Base-by-base conservation (phyloP, 495 filamentous ascomycete genomes). In the Penicillium silybi region DNA sequence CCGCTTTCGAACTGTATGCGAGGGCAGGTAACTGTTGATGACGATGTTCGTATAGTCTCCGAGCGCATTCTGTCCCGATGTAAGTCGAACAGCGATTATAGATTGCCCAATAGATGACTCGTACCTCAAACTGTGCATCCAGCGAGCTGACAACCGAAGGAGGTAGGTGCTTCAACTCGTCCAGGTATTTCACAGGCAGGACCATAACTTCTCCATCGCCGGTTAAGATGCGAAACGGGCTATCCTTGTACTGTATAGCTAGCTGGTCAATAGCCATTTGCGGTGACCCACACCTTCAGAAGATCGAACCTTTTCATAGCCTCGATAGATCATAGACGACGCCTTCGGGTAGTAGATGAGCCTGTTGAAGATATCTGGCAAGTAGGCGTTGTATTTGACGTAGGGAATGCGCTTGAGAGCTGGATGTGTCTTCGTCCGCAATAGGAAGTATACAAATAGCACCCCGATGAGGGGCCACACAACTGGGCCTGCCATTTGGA, bases 201-300 rank as follows among this genome's bases (percentile, higher is more conserved):
- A 70, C 62, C 9, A 69, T 52, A 29, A 70, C 22, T 43, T 70
- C 69, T n/a, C 62, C 64, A 47, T 72, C 67, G 7, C 57, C 48
- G 6, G 65, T 69, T n/a, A 67, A 56, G 20, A 72, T 49, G 4
- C 65, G 60, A 38, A 66, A 72, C 3, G 67, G 59, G 7, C 25
- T 48, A 23, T 63, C 50, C 42, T 59, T 64, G 49, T 65, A 70
- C 67, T 71, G 11, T 29, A 29, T 29, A 25, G 17, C 46, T 0
- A 23, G 0, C 20, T 9, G 27, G 17, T 54, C 37, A 55, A 26
- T 18, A 44, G 7, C 37, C 22, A 2, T 37, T 16, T 18, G 16
- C 18, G 13, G 32, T 11, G 6, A 32, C 9, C 16, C 27, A 17
- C 4, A 40, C 16, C 11, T 9, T 22, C 32, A 23, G 13, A 45